Evolutionary conservation across 139 green algal genomes (phyloP), one percentile per base, ranked within the genome.

Genomic region (Picochlorum sp.): DNA sequence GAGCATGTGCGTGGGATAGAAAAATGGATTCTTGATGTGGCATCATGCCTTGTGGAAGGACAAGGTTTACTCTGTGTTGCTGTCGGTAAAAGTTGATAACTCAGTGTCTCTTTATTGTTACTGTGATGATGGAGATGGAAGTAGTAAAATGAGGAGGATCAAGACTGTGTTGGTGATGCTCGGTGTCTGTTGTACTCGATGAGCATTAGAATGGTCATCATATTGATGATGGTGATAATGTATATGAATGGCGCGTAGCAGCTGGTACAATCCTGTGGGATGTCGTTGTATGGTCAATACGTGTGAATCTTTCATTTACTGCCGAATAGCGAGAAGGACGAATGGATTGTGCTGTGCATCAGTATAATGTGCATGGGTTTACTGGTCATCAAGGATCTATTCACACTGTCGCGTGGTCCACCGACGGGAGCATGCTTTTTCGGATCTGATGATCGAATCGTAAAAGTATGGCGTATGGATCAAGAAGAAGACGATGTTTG

Each of bases 301-400:
- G 32, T n/a, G 2, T 30, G 13, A 2, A 20, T 10, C 9, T 28
- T 32, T 21, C 47, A 10, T 3, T 11, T 24, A 10, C 5, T 21
- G 18, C 9, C 6, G 15, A 13, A 23, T 13, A 23, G 28, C 28
- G 28, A 30, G 28, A 30, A 30, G 28, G 28, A 30, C 1, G 28
- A 0, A 23, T 26, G n/a, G n/a, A 61, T n/a, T 6, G 41, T 37
- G 14, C 11, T 11, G 51, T 75, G 4, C 63, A 74, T 41, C 34
- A 41, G 34, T 41, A 11, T 11, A 54, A 20, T 54, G 1, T 54
- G 45, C 63, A 65, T 26, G 55, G 63, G 8, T 70, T 83, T 15
- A 64, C 63, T 18, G 78, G 78, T 2, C 78, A 84, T 41, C 57
- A 73, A 23, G 78, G 78, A 15, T 83, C 78, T n/a, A 81, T 84